Evolutionary conservation across 164 flowering plant genomes (phyloP).

Genomic region (Vitis riparia): DNA sequence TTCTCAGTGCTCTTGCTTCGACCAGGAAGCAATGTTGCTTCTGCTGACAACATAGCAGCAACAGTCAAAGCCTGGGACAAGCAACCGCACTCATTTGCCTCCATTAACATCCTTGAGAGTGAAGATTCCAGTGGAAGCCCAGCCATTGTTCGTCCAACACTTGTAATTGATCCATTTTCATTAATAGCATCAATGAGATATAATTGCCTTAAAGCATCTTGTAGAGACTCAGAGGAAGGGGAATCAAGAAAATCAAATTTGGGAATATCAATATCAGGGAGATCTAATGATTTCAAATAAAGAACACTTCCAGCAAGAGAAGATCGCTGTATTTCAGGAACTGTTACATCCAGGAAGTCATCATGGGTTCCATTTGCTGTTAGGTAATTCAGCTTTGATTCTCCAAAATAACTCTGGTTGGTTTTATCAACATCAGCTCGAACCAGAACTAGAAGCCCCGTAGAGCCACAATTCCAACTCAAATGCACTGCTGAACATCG

Average conservation of each 20-base stretch:
- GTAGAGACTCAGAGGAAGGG: slow-evolving; percentile 79
- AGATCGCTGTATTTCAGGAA: slow-evolving; percentile 93
- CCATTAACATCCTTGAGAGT: slow-evolving; percentile 86
- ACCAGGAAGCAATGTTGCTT: slow-evolving; percentile 72
- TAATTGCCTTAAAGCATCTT: slow-evolving; percentile 90
- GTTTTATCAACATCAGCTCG: too few relatives aligned
- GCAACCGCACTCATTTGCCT: slow-evolving; percentile 82
- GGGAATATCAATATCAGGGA: slow-evolving; percentile 85
- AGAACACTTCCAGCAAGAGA: slow-evolving; percentile 97
- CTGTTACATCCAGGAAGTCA: slow-evolving; percentile 76
- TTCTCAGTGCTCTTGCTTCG: slow-evolving; percentile 66
- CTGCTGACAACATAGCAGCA: slow-evolving; percentile 94
- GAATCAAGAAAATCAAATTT: slow-evolving; percentile 95
- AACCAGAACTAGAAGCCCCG: too few relatives aligned
- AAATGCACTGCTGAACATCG: too few relatives aligned
- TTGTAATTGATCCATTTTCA: slow-evolving; percentile 80
- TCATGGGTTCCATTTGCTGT: too few relatives aligned
- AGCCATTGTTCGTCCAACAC: slow-evolving; percentile 79
- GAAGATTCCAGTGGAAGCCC: slow-evolving; percentile 99
- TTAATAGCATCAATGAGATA: slow-evolving; percentile 96
- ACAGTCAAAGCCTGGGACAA: slow-evolving; percentile 92
- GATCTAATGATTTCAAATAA: slow-evolving; percentile 89
- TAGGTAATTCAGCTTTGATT: too few relatives aligned
- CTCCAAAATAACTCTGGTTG: too few relatives aligned
- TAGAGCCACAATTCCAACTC: too few relatives aligned